phyloP scores from a whole-genome alignment of 208 protist species.

The Trypanosoma brucei region DNA sequence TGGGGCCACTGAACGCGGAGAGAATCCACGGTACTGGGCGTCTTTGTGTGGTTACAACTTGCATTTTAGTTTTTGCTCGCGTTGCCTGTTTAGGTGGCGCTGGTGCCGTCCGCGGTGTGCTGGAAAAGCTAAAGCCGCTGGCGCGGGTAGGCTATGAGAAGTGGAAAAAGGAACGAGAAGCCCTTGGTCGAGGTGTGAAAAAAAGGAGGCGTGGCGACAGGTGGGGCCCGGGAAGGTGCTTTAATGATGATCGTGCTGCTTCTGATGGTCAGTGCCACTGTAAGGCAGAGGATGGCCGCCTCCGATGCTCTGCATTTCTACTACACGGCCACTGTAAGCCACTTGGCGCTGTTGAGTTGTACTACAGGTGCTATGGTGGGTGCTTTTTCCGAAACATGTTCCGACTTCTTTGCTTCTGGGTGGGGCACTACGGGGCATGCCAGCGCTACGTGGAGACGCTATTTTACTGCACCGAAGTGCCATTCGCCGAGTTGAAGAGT shows the following conservation, averaged over 20 bases:
- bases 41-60: constrained; percentile 71
- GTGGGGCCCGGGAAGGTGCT: background rate
- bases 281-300: constrained; percentile 9
- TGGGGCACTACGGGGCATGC: constrained; percentile 72
- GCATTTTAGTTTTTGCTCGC: constrained; percentile 64
- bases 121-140: constrained; percentile 30
- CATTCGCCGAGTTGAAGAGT: constrained; percentile 71
- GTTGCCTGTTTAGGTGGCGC: constrained; percentile 30
- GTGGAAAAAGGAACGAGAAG: constrained; percentile 27
- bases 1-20: constrained; percentile 64
- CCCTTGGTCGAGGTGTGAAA: background rate
- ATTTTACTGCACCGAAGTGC: constrained; percentile 76
- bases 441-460: constrained; percentile 80
- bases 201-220: background rate
- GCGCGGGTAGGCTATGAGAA: constrained; percentile 28
- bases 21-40: constrained; percentile 48
- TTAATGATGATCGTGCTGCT: background rate
- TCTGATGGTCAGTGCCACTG: constrained; percentile 13
- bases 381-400: constrained; percentile 84
- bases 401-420: constrained; percentile 77
- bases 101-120: constrained; percentile 19
- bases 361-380: constrained; percentile 53
- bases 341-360: constrained; percentile 36
- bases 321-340: constrained; percentile 57
- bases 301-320: constrained; percentile 26